Evolutionary conservation across 371 early-diverging fungal species (phyloP).

Genomic region (Apophysomyces elegans): DNA sequence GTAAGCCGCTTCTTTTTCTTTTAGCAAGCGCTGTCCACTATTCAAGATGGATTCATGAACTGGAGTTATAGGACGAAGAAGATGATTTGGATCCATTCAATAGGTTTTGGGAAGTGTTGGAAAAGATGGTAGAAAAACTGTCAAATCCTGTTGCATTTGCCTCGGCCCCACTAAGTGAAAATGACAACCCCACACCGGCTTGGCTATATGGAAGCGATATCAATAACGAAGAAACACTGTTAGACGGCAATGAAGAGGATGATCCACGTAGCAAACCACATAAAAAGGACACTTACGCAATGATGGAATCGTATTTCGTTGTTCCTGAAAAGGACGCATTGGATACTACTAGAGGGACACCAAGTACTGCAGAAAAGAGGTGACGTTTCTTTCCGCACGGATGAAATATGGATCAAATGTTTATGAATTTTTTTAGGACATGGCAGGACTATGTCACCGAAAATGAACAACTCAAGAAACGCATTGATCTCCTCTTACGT

Average conservation of each 20-base stretch:
- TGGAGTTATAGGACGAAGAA: slow-evolving; percentile 24
- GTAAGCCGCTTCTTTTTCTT: not conserved
- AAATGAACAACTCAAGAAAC: slow-evolving; percentile 70
- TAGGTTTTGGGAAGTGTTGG: slow-evolving; percentile 82
- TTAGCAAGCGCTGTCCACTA: too few relatives aligned
- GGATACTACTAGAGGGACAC: not conserved
- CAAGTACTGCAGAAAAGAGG: not conserved
- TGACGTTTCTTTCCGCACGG: not conserved
- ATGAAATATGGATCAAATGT: not conserved
- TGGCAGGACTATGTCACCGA: slow-evolving; percentile 68
- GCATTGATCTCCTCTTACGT: slow-evolving; percentile 63
- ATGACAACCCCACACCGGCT: slow-evolving; percentile 43
- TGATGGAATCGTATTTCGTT: slow-evolving; percentile 70
- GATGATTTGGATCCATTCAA: slow-evolving; percentile 79
- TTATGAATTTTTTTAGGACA: slow-evolving; percentile 37
- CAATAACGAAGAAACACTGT: slow-evolving; percentile 1
- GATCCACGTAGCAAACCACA: not conserved
- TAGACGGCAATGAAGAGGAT: too few relatives aligned
- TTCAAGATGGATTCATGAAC: too few relatives aligned
- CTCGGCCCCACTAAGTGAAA: slow-evolving; percentile 65
- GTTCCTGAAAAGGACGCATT: slow-evolving; percentile 25
- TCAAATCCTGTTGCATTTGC: slow-evolving; percentile 81
- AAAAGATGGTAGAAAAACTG: slow-evolving; percentile 71
- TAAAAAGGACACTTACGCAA: slow-evolving; percentile 29
- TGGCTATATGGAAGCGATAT: slow-evolving; percentile 1